Conservation (phyloP, 1,139 yeast species). For the Kodamaea alishanica region DNA sequence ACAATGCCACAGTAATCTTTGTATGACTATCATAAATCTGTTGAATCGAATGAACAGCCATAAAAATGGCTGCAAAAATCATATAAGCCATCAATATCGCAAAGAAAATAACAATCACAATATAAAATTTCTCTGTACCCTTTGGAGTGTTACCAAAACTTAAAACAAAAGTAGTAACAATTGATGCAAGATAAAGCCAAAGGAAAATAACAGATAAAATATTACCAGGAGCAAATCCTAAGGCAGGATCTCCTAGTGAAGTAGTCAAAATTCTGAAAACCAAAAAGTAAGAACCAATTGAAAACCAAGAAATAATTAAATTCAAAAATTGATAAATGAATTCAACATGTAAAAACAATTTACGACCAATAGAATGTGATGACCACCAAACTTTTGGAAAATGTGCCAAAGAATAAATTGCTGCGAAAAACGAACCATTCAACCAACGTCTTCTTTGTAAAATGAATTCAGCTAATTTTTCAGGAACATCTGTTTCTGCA, state of each 20-base stretch:
- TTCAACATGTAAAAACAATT: conserved; percentile 41
- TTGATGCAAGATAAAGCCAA: conserved; percentile 84
- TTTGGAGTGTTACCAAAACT: conserved; percentile 94
- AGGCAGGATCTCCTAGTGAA: conserved; percentile 54
- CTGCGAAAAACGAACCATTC: conserved; percentile 50
- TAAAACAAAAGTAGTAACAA: conserved; percentile 87
- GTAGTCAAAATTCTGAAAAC: conserved; percentile 77
- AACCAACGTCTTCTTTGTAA: conserved; percentile 51
- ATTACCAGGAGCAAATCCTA: conserved; percentile 67
- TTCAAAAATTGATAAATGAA: conserved; percentile 43
- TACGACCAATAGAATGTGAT: conserved; percentile 40
- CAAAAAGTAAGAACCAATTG: conserved; percentile 74
- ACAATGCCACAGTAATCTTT: conserved; percentile 34
- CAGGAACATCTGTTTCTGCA: conserved; percentile 52
- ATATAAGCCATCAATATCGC: conserved; percentile 90
- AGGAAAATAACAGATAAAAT: conserved; percentile 75
- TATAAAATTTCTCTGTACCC: conserved; percentile 80
- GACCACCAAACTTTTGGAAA: conserved; percentile 44
- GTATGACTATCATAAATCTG: conserved; percentile 29
- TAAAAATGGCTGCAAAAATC: conserved; percentile 59
- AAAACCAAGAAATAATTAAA: conserved; percentile 68
- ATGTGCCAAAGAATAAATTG: conserved; percentile 44
- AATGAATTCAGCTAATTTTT: conserved; percentile 42
- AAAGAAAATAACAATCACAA: conserved; percentile 82
- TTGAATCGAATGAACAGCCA: conserved; percentile 46